Conservation (phyloP, 768 basidiomycete species). For the Lactifluus hygrophoroides region DNA sequence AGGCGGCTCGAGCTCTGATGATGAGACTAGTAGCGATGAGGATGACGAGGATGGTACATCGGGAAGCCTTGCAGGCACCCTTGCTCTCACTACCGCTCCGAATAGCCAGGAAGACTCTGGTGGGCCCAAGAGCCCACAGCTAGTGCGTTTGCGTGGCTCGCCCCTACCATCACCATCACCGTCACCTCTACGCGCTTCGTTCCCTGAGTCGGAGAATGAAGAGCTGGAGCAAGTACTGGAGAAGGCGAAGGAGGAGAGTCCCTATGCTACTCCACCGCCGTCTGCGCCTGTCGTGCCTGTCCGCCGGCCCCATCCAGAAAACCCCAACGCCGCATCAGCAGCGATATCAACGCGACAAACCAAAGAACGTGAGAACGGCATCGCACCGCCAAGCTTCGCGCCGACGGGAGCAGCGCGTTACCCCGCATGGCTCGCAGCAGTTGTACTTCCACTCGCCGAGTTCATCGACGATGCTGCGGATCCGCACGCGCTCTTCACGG, state of each 20-base stretch:
- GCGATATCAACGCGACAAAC: background rate
- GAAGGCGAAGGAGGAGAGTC: background rate
- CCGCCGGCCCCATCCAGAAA: background rate
- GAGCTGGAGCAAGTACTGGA: background rate
- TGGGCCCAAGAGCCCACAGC: slow-evolving; percentile 6
- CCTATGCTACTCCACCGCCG: background rate
- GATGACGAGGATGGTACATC: slow-evolving; percentile 4
- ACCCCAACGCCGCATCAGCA: background rate
- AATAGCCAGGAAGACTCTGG: slow-evolving; percentile 17
- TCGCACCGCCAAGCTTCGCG: background rate
- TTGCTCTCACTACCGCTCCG: slow-evolving; percentile 16
- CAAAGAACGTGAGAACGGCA: background rate
- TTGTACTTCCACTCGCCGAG: slow-evolving; percentile 49
- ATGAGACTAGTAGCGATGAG: background rate
- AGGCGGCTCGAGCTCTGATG: slow-evolving; percentile 7
- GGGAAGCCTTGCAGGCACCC: slow-evolving; percentile 7
- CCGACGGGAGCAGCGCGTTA: slow-evolving; percentile 30
- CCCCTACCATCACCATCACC: slow-evolving; percentile 5
- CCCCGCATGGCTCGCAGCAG: slow-evolving; percentile 52
- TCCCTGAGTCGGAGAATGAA: background rate
- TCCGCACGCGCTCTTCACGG: slow-evolving; percentile 54
- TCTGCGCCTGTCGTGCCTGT: background rate
- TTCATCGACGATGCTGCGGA: slow-evolving; percentile 58
- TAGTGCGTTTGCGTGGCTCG: background rate
- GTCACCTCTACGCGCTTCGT: slow-evolving; percentile 11